Conservation (phyloP, 306 rosid species). For the Quercus aquifolioides region DNA sequence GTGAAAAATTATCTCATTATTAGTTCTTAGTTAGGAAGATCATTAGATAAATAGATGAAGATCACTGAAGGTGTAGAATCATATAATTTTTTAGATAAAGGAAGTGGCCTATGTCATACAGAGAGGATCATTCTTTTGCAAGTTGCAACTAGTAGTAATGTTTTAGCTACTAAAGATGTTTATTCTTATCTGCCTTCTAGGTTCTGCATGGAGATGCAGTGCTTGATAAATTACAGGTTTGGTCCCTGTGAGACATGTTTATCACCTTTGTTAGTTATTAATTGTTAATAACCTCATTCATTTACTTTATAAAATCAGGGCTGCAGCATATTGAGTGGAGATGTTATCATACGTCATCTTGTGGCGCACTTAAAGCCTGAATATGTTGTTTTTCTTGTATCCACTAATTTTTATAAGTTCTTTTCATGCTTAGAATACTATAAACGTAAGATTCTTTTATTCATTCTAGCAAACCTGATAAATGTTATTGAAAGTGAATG, state of each 20-base stretch:
- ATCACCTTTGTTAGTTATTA: constrained; percentile 2
- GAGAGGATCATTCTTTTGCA: neutral
- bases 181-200: constrained; percentile 30
- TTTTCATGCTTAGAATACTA: constrained; percentile 20
- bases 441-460: too few relatives aligned
- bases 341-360: constrained; percentile 81
- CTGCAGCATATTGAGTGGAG: constrained; percentile 93
- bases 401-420: constrained; percentile 18
- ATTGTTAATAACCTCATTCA: neutral
- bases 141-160: neutral
- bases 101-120: neutral
- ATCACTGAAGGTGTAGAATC: neutral
- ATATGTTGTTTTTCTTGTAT: constrained; percentile 68
- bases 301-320: constrained; percentile 42
- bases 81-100: neutral
- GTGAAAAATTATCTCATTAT: neutral
- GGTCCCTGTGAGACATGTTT: constrained; percentile 18
- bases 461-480: too few relatives aligned
- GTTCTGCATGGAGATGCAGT: constrained; percentile 98
- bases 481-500: too few relatives aligned
- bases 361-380: constrained; percentile 74
- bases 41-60: neutral
- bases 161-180: neutral
- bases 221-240: constrained; percentile 69
- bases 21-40: neutral